These are phyloP conservation scores for Lagenidium sp. DNA, from an alignment of 352 stramenopile species.

Conservation along the genomic window DNA sequence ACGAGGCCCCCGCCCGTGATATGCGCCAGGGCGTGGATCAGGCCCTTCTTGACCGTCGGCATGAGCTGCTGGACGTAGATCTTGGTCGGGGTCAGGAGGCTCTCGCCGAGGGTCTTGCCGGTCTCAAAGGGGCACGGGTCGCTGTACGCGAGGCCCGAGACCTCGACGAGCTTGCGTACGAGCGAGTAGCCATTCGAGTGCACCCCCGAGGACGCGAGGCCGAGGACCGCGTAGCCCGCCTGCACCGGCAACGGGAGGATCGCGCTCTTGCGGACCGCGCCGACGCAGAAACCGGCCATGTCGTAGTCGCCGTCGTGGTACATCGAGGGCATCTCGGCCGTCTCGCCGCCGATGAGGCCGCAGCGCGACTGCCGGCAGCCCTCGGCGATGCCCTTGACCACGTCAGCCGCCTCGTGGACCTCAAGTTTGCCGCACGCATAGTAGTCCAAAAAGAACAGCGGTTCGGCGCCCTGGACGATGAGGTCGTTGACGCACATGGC, in stretches of 20 bases:
- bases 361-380: constrained; percentile 95
- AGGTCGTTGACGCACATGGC: constrained; percentile 99
- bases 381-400: constrained; percentile 97
- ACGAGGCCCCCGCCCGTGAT: constrained; percentile 98
- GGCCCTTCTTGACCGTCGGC: constrained; percentile 60
- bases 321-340: constrained; percentile 99
- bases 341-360: constrained; percentile 95
- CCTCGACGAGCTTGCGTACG: constrained; percentile 94
- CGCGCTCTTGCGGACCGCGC: constrained; percentile 87
- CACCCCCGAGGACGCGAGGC: constrained; percentile 92
- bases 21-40: constrained; percentile 93
- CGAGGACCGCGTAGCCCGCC: constrained; percentile 91
- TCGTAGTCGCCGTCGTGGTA: constrained; percentile 98
- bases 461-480: constrained; percentile 97
- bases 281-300: constrained; percentile 97
- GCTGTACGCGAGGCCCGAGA: constrained; percentile 78
- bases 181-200: constrained; percentile 99
- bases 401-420: constrained; percentile 88
- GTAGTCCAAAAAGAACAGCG: constrained; percentile 99
- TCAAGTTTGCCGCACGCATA: constrained; percentile 97
- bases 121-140: constrained; percentile 68
- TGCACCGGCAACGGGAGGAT: constrained; percentile 84
- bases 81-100: constrained; percentile 94
- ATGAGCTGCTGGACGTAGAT: constrained; percentile 95
- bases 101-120: constrained; percentile 89